Evolutionary conservation across 192 early-diverging fungal species (phyloP).

Genomic region (Linnemannia schmuckeri): DNA sequence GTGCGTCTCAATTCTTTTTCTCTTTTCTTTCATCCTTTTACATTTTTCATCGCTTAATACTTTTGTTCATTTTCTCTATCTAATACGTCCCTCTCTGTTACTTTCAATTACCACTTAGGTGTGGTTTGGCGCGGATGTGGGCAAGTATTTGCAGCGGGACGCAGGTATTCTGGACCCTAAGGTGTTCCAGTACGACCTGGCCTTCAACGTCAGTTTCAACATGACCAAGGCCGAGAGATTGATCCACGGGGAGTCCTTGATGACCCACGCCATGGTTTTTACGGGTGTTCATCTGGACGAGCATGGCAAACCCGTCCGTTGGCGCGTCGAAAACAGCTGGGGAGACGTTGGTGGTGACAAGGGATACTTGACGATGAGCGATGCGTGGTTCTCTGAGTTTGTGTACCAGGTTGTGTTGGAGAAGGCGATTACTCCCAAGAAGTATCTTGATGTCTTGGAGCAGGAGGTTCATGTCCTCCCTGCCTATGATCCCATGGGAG

Average conservation of each 20-base stretch:
- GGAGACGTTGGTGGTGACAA: slow-evolving; percentile 75
- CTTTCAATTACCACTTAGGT: slow-evolving; percentile 35
- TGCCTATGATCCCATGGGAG: slow-evolving; percentile 85
- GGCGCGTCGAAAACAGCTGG: slow-evolving; percentile 85
- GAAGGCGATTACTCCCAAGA: slow-evolving; percentile 70
- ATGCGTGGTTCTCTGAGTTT: slow-evolving; percentile 83
- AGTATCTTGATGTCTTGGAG: slow-evolving; percentile 72
- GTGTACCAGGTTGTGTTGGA: slow-evolving; percentile 87
- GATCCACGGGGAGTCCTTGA: slow-evolving; percentile 77
- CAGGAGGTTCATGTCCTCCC: slow-evolving; percentile 75
- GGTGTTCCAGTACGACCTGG: slow-evolving; percentile 74
- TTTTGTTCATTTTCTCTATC: too few species aligned
- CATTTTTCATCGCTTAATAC: not conserved
- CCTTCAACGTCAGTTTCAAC: slow-evolving; percentile 71
- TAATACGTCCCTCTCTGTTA: too few species aligned
- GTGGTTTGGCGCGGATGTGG: slow-evolving; percentile 86
- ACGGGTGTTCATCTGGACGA: slow-evolving; percentile 80
- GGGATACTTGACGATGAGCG: slow-evolving; percentile 84
- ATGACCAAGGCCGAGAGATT: slow-evolving; percentile 78
- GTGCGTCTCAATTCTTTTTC: slow-evolving; percentile 28
- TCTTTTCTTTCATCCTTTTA: not conserved
- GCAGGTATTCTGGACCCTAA: slow-evolving; percentile 74
- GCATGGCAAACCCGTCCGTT: slow-evolving; percentile 73
- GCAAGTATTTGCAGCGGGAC: slow-evolving; percentile 68
- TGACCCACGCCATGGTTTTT: slow-evolving; percentile 89